Percentiles rank a stretch among this genome's conserved stretches.
Conservation (phyloP, 306 rosid species). For the Pterocarpus santalinus region DNA sequence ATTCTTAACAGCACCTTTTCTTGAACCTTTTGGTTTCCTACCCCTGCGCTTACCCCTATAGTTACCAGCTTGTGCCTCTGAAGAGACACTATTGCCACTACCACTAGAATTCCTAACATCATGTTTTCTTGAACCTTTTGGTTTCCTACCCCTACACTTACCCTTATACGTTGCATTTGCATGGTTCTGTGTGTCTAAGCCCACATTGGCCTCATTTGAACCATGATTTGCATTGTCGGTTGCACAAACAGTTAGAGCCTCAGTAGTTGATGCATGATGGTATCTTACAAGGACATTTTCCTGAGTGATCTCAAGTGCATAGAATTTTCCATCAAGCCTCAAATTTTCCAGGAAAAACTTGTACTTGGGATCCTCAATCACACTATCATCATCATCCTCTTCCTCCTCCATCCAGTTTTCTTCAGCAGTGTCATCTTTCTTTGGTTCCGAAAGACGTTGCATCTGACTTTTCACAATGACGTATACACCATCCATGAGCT, state of each 20-base stretch:
- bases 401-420: background rate
- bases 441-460: slow-evolving; percentile 3
- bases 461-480: background rate
- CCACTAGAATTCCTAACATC: background rate
- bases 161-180: background rate
- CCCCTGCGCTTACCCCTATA: slow-evolving; percentile 8
- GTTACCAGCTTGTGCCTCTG: background rate
- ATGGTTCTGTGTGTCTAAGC: too few relatives aligned
- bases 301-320: slow-evolving; percentile 39
- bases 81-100: background rate
- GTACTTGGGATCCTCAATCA: background rate
- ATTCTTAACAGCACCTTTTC: background rate
- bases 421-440: background rate
- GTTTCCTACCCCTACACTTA: slow-evolving; percentile 33
- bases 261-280: background rate
- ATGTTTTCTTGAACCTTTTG: slow-evolving; percentile 5
- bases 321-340: slow-evolving; percentile 39
- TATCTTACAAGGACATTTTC: slow-evolving; percentile 40
- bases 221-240: background rate
- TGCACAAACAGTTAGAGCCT: background rate
- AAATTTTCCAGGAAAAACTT: slow-evolving; percentile 32
- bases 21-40: slow-evolving; percentile 29
- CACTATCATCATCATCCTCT: background rate
- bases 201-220: background rate
- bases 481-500: slow-evolving; percentile 18